A percentile compares a stretch with the other conserved stretches of the same genome.
phyloP scores from a whole-genome alignment of 1,284 basidiomycete species.

The Hortiboletus rubellus region DNA sequence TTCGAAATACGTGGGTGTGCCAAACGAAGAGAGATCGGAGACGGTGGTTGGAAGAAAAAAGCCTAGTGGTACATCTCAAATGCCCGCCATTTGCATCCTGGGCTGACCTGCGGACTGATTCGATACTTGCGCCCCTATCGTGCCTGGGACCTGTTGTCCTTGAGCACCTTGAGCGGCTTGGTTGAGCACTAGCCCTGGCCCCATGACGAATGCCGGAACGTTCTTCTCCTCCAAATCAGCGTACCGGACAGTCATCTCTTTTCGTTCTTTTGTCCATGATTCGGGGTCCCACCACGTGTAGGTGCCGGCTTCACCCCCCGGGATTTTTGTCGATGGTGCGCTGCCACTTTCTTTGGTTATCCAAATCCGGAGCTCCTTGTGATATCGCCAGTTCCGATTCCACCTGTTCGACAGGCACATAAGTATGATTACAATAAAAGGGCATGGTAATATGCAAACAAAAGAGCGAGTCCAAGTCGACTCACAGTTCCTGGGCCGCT shows the following conservation, averaged over 20 bases:
- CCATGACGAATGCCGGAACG: conserved; percentile 57
- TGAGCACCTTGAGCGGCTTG: conserved; percentile 27
- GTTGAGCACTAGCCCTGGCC: conserved; percentile 52
- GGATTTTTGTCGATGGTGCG: conserved; percentile 81
- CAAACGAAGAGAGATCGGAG: conserved; percentile 14
- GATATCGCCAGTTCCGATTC: conserved; percentile 97
- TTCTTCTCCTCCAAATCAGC: conserved; percentile 85
- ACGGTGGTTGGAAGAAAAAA: conserved; percentile 7
- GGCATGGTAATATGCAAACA: conserved; percentile 1
- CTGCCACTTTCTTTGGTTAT: conserved; percentile 91
- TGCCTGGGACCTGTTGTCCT: conserved; percentile 32
- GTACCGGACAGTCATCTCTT: conserved; percentile 87
- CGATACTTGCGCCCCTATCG: conserved; percentile 31
- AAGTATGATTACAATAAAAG: conserved; percentile 1
- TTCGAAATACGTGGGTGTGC: conserved; percentile 8
- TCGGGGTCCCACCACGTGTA: conserved; percentile 94
- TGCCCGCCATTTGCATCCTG: conserved; percentile 38
- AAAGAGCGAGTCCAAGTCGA: conserved; percentile 19
- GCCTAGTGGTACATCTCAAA: conserved; percentile 29
- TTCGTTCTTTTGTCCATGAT: conserved; percentile 83
- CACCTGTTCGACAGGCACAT: conserved; percentile 52
- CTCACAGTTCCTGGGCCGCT: conserved; percentile 93
- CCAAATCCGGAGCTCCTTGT: conserved; percentile 95
- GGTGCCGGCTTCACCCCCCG: conserved; percentile 85
- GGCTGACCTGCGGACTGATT: conserved; percentile 30